Evolutionary conservation across 192 early-diverging fungal species (phyloP).

Genomic region (Neocallimastix lanati): DNA sequence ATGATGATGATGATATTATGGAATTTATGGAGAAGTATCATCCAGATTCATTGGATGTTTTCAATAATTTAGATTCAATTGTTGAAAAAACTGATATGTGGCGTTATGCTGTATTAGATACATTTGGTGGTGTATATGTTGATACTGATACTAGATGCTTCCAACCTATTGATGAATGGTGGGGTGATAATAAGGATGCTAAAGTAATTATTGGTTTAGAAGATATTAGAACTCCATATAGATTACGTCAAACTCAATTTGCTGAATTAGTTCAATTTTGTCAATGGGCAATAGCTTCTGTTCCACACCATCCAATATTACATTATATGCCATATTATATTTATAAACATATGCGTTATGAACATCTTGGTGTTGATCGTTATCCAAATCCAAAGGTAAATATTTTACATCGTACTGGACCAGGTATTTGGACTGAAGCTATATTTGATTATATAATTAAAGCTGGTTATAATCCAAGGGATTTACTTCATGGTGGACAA

Average conservation of each 20-base stretch:
- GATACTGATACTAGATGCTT: slow-evolving; percentile 10
- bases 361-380: not conserved
- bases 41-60: not conserved
- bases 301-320: slow-evolving; percentile 7
- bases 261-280: not conserved
- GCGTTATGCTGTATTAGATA: slow-evolving; percentile 11
- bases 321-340: not conserved
- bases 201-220: not conserved
- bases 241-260: not conserved
- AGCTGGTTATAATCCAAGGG: not conserved
- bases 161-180: slow-evolving; percentile 9
- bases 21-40: not conserved
- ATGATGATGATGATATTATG: not conserved
- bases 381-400: not conserved
- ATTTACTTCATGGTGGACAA: not conserved
- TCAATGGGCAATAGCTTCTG: slow-evolving; percentile 11
- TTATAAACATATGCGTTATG: not conserved
- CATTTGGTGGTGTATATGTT: slow-evolving; percentile 14
- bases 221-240: not conserved
- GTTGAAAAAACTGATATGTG: not conserved
- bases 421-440: not conserved
- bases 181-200: not conserved
- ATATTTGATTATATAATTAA: not conserved
- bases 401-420: not conserved
- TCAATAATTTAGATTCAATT: not conserved